Base-by-base conservation (phyloP, 1,284 basidiomycete species). In the Apiotrichum brassicae region DNA sequence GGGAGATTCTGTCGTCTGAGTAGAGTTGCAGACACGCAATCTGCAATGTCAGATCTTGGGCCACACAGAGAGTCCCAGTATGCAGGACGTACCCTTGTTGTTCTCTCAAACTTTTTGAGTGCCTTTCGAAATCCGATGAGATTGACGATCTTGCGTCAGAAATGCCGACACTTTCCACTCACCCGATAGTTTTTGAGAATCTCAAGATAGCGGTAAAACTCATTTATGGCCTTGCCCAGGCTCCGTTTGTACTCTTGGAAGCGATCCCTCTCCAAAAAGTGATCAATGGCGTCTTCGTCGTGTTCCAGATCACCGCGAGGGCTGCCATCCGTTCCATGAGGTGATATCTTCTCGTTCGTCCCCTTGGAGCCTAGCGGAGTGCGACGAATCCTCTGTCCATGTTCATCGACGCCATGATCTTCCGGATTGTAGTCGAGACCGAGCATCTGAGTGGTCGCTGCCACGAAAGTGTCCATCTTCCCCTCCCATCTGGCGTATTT, bases 31-130 rank as follows among this genome's bases (percentile, higher is more conserved):
- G 81, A 34, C 79, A 73, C 26, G 63, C 56, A 45, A 75, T 67
- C 64, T 72, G 84, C 76, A 72, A 14, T 30, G 93, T n/a, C n/a
- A n/a, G n/a, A n/a, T n/a, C n/a, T n/a, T n/a, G n/a, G n/a, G n/a
- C n/a, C n/a, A n/a, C n/a, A n/a, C 8, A 14, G 60, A 90, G 93
- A 73, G 94, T 97, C 73, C 91, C 94, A 0, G 85, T 85, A 54
- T 95, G 95, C 19, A 86, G 77, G 67, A 95, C 92, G 0, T 90
- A 92, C 4, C 86, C 79, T 81, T 1, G 87, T 85, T 3, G 81
- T 76, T 73, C 94, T 97, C 66, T 91, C 88, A 61, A 91, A 95
- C 74, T 95, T 97, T 73, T 92, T 97, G 56, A 95, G 68, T 0
- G 85, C 85, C 57, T 97, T 97, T 19, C 87, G 78, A 68, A 97